phyloP scores from a whole-genome alignment of 305 asterid genomes.

The Fraxinus paxiana region DNA sequence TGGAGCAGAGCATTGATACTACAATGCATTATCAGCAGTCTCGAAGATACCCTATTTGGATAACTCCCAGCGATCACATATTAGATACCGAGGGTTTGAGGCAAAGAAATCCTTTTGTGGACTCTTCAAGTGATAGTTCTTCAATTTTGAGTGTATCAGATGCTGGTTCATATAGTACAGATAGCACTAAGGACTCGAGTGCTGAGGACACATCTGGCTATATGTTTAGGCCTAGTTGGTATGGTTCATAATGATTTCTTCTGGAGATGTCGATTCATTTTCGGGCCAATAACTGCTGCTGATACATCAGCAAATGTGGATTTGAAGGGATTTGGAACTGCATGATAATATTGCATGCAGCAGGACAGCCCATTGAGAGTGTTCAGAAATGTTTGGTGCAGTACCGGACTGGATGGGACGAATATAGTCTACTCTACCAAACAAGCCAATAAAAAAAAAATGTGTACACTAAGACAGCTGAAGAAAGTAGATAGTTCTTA shows the following conservation, averaged over 20 bases:
- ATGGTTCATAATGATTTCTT: conserved; percentile 18
- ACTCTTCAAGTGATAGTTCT: conserved; percentile 51
- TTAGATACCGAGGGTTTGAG: conserved; percentile 22
- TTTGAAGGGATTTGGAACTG: conserved; percentile 1
- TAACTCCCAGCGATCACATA: conserved; percentile 20
- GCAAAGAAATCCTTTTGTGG: conserved; percentile 29
- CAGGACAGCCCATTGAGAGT: conserved; percentile 4
- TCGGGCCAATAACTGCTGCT: not conserved
- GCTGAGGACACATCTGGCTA: conserved; percentile 49
- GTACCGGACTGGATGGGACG: not conserved
- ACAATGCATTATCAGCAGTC: conserved; percentile 19
- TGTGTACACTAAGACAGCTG: conserved; percentile 36
- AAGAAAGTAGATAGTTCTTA: conserved; percentile 22
- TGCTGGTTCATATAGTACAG: conserved; percentile 54
- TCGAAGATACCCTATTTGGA: conserved; percentile 11
- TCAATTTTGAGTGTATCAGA: conserved; percentile 53
- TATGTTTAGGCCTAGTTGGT: conserved; percentile 43
- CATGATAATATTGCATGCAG: not conserved
- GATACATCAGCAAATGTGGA: not conserved
- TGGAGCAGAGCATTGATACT: conserved; percentile 15
- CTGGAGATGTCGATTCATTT: not conserved
- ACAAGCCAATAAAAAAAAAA: not conserved
- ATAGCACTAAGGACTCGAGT: conserved; percentile 58
- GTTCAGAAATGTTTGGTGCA: not conserved
- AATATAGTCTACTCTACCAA: not conserved